Percentiles rank a stretch among this genome's conserved stretches.
Evolutionary conservation across 192 early-diverging fungal species (phyloP).

Genomic region (Kappamyces sp.): DNA sequence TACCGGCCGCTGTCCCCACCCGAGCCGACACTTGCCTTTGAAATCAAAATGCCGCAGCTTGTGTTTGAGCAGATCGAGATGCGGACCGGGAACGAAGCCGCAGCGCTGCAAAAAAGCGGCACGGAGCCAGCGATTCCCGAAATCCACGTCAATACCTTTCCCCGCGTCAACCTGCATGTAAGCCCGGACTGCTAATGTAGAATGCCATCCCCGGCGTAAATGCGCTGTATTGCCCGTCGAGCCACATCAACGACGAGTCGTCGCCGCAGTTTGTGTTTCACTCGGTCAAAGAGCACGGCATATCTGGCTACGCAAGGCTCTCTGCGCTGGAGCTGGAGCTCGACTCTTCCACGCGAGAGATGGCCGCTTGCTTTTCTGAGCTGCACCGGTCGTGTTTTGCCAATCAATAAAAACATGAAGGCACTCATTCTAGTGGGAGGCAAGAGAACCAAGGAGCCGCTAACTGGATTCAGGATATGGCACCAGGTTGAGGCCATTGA

Average conservation of each 20-base stretch:
- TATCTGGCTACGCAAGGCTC: not conserved
- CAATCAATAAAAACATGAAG: conserved; percentile 38
- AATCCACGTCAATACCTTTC: no score
- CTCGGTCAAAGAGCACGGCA: conserved; percentile 7
- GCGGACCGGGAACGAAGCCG: no score
- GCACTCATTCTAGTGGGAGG: conserved; percentile 62
- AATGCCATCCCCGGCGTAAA: conserved; percentile 1
- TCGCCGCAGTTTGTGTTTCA: conserved; percentile 14
- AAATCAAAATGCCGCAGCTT: no score
- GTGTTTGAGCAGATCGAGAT: no score
- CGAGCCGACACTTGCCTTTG: no score
- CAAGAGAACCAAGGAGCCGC: conserved; percentile 7
- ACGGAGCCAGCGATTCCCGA: no score
- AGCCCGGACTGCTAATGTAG: not conserved
- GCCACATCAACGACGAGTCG: conserved; percentile 6
- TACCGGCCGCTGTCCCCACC: not conserved
- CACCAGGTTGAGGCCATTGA: conserved; percentile 94
- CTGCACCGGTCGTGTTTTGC: not conserved
- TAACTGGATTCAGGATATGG: conserved; percentile 67
- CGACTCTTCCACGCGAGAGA: not conserved
- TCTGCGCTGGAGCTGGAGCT: conserved; percentile 6
- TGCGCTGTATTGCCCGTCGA: not conserved
- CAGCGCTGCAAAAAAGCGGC: no score
- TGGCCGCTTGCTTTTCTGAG: conserved; percentile 8
- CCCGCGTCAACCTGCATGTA: no score